Base-by-base conservation (phyloP, 148 eudicot species). In the Fagopyrum tataricum region DNA sequence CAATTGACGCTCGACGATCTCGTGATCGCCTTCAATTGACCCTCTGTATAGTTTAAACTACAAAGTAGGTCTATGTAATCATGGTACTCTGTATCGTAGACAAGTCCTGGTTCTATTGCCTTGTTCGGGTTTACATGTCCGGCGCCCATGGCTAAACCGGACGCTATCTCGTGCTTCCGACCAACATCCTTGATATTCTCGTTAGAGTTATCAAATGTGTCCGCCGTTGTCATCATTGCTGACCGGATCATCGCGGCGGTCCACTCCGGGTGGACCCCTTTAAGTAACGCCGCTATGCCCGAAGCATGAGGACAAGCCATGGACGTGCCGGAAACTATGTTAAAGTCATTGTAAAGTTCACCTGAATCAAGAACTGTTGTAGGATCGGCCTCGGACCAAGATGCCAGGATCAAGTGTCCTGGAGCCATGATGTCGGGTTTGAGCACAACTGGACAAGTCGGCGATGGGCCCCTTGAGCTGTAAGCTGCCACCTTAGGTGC, bases 241-340 rank as follows among this genome's bases (percentile, higher is more conserved):
- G 80, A 78, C 31, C 71, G 68, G 61, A 77, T 72, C 70, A 74
- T 74, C 1, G 75, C 79, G 2, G 79, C 49, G 71, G 74, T 77
- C 80, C 80, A 78, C 10, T 73, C 80, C 0, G 73, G 76, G 68
- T 78, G 80, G 26, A 67, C 66, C 6, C 52, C 76, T 69, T 73
- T 78, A 11, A 78, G 72, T 5, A 73, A 59, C 5, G 80, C 80
- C 0, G 76, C 80, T 13, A 69, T 18, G 0, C 80, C 80, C 0
- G 76, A 17, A 46, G 71, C 80, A 17, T 78, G 80, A 2, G 80
- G 80, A 70, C 76, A 73, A 21, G 80, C 71, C 80, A 78, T 78
- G 0, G 80, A 78, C 59, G 80, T 78, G n/a, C 80, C 80, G 1
- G 80, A 78, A 49, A 76, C 24, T 59, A 76, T 44, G 67, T 76